Conservation (phyloP, 371 early-diverging fungal species). For the Actinomortierella ambigua region DNA sequence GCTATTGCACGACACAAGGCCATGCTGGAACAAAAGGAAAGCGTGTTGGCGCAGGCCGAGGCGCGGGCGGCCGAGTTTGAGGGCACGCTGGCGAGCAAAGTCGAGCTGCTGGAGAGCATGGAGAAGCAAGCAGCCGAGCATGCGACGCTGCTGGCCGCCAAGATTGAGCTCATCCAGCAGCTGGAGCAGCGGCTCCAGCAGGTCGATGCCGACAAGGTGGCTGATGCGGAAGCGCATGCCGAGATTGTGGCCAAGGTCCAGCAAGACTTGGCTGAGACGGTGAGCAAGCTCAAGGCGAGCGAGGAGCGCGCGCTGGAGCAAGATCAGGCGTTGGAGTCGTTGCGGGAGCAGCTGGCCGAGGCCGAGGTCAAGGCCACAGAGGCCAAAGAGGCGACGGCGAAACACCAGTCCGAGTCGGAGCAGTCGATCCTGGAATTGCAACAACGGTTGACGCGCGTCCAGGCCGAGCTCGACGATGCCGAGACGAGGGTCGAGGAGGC, state of each 20-base stretch:
- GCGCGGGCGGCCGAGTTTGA: conserved; percentile 41
- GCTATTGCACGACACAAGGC: conserved; percentile 20
- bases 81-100: conserved; percentile 28
- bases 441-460: conserved; percentile 23
- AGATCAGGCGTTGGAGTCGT: conserved; percentile 44
- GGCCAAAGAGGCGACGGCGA: conserved; percentile 34
- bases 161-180: conserved; percentile 23
- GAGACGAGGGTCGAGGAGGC: conserved; percentile 44
- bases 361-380: conserved; percentile 43
- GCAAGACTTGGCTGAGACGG: conserved; percentile 17
- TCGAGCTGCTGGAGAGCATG: conserved; percentile 18
- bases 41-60: conserved; percentile 37
- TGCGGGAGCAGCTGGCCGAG: conserved; percentile 48
- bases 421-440: conserved; percentile 15
- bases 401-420: conserved; percentile 10
- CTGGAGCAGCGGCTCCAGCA: conserved; percentile 45
- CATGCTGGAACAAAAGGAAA: conserved; percentile 15
- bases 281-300: conserved; percentile 27
- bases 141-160: conserved; percentile 17
- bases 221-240: conserved; percentile 22
- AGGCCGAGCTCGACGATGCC: conserved; percentile 37
- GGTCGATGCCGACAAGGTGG: conserved; percentile 38
- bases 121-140: conserved; percentile 18
- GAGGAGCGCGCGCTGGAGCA: conserved; percentile 48
- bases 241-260: conserved; percentile 26